Base-by-base conservation (phyloP, 2,329 filamentous ascomycete species). In the Fusarium cicatricum region DNA sequence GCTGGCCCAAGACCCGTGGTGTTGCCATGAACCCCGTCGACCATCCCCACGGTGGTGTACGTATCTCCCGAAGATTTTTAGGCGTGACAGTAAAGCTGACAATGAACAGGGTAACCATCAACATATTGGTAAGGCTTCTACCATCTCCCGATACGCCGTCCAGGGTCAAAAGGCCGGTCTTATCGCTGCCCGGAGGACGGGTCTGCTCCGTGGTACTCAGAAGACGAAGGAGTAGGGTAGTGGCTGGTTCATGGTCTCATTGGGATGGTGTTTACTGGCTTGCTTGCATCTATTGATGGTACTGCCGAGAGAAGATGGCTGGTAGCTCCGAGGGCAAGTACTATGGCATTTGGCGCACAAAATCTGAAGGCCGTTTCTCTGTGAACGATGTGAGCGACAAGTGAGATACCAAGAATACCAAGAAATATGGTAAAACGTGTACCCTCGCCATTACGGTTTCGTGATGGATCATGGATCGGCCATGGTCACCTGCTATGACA, bases 11-110 rank as follows among this genome's bases (percentile, higher is more conserved):
- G 91, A 99, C 95, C 87, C 94, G 95, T 95, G 95, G 95, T 97
- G 95, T 99, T 90, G 95, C 95, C 83, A 99, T 99, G 95, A 99
- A 99, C 86, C 95, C 95, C 75, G 95, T 99, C 77, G 95, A 99
- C 85, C 95, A 99, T 88, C 91, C 91, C 81, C 91, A 95, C 89
- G 91, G 91, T 91, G 90, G 90, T 91, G 84, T 85, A 85, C 73
- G 83, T 85, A 72, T 53, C 43, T 42, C 41, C 51, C 5, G 37
- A 3, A 23, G 7, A 14, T 6, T 26, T 11, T 34, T 58, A 53
- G 33, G 3, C 3, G 32, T 34, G 54, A 29, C 42, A 58, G 60
- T 65, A 65, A 64, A 81, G 76, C 86, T 78, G 73, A 64, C 51
- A 40, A 34, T 52, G 43, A 68, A 75, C 76, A 84, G 84, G 94